Base-by-base conservation (phyloP, 441 rosid species). In the Theobroma grandiflorum region DNA sequence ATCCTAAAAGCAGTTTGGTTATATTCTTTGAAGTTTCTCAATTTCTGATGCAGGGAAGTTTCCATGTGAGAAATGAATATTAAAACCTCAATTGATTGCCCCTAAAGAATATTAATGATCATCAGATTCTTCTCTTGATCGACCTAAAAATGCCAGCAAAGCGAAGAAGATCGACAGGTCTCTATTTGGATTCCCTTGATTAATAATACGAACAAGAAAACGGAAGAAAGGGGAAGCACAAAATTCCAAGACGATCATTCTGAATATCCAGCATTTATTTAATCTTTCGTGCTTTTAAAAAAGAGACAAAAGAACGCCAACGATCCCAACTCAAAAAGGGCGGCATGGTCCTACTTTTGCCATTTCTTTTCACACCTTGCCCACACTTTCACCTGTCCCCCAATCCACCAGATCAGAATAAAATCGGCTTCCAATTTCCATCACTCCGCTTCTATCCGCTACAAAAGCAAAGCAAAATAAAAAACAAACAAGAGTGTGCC, bases 251-350 rank as follows among this genome's bases (percentile, higher is more conserved):
- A 72, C 8, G 64, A 59, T 67, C 35, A 37, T 3, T 45, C 61
- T 33, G 58, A 59, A 40, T 45, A 71, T 49, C 15, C 67, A 59
- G 2, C 22, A 38, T 72, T 63, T 76, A 67, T 58, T 85, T 75
- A 6, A 82, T 69, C 18, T 43, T 11, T n/a, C 81, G 80, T 53
- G 74, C 18, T 71, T 81, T 50, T 26, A 57, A 26, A 26, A 26
- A 82, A 72, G 78, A 71, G 72, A 65, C 70, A 77, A 85, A 72
- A 8, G 49, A 37, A n/a, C 70, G 70, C 38, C 40, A 2, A 2
- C 33, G 55, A 55, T 35, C 85, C 31, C 61, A 78, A 81, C 79
- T 69, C 22, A 15, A 38, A 35, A 71, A n/a, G 16, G 5, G 22
- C 33, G 15, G 18, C 37, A 10, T 7, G 73, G 6, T 45, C 72